Conservation (phyloP, 1,284 basidiomycete genomes). For the Heterobasidion annosum region DNA sequence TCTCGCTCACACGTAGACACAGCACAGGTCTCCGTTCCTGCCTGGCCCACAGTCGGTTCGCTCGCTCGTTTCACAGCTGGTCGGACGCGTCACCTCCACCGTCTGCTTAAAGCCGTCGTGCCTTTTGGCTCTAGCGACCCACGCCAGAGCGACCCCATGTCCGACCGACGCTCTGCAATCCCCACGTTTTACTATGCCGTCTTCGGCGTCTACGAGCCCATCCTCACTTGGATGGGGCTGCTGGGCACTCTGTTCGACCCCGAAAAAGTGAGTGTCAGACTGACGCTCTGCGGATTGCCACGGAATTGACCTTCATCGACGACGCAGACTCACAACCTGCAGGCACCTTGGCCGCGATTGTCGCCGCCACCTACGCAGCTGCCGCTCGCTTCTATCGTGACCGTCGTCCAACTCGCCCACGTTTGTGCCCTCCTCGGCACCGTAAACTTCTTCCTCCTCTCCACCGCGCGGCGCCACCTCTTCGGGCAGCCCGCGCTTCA, state of each 20-base stretch:
- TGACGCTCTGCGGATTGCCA: background rate
- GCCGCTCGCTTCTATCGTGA: conserved; percentile 56
- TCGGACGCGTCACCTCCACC: no score
- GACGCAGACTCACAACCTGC: conserved; percentile 54
- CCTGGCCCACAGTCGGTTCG: no score
- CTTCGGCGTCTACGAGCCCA: conserved; percentile 66
- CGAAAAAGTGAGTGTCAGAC: conserved; percentile 35
- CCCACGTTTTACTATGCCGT: conserved; percentile 63
- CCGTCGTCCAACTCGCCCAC: conserved; percentile 61
- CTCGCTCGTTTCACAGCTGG: no score
- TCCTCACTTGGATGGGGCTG: conserved; percentile 54
- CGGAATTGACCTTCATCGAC: background rate
- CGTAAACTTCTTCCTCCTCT: conserved; percentile 58
- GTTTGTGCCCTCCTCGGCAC: conserved; percentile 66
- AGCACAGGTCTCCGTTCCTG: no score
- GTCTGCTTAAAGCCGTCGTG: no score
- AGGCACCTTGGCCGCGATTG: conserved; percentile 59
- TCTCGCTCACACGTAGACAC: no score
- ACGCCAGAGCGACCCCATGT: background rate
- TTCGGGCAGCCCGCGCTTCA: conserved; percentile 49
- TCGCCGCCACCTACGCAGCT: conserved; percentile 37
- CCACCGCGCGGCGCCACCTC: conserved; percentile 50
- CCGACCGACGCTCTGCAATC: conserved; percentile 18
- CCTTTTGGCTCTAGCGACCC: background rate
- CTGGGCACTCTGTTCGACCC: conserved; percentile 61